Evolutionary conservation across 495 filamentous ascomycete genomes (phyloP).

Genomic region (Aspergillus incahuasiensis): DNA sequence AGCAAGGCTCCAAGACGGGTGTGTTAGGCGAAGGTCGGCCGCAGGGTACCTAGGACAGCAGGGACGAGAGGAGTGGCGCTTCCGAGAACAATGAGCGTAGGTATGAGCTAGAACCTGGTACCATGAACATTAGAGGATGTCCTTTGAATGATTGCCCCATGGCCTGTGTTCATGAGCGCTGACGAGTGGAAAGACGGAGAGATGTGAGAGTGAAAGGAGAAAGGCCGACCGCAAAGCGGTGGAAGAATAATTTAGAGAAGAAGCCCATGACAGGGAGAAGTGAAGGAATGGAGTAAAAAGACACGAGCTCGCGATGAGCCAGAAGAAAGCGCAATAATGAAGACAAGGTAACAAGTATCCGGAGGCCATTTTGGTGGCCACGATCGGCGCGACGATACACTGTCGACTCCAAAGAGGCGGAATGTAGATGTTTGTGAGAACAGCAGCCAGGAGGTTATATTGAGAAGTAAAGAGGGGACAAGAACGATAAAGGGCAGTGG

Average conservation of each 20-base stretch:
- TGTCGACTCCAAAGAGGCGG: constrained; percentile 6
- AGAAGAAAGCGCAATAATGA: constrained; percentile 15
- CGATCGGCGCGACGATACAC: constrained; percentile 22
- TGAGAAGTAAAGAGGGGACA: constrained; percentile 2
- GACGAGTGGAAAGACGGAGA: constrained; percentile 19
- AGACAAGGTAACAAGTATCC: constrained; percentile 15
- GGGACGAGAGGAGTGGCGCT: background rate
- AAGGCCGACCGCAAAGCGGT: constrained; percentile 6
- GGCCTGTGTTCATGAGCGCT: constrained; percentile 20
- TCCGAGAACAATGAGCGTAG: constrained; percentile 6
- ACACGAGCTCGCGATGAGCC: constrained; percentile 17
- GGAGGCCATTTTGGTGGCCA: constrained; percentile 18
- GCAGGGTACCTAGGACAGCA: background rate
- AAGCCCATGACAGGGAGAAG: constrained; percentile 4
- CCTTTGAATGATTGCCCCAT: constrained; percentile 21
- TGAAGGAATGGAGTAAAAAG: constrained; percentile 19
- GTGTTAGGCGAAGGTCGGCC: constrained; percentile 3
- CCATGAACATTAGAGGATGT: constrained; percentile 38
- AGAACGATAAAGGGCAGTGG: constrained; percentile 13
- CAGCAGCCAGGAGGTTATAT: constrained; percentile 15
- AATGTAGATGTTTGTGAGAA: constrained; percentile 14
- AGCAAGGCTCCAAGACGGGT: background rate
- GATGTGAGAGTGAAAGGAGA: constrained; percentile 9
- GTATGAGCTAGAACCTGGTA: constrained; percentile 37
- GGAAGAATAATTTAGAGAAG: constrained; percentile 8